phyloP scores from a whole-genome alignment of 1,284 basidiomycete genomes.

The Cutaneotrichosporon sp. region DNA sequence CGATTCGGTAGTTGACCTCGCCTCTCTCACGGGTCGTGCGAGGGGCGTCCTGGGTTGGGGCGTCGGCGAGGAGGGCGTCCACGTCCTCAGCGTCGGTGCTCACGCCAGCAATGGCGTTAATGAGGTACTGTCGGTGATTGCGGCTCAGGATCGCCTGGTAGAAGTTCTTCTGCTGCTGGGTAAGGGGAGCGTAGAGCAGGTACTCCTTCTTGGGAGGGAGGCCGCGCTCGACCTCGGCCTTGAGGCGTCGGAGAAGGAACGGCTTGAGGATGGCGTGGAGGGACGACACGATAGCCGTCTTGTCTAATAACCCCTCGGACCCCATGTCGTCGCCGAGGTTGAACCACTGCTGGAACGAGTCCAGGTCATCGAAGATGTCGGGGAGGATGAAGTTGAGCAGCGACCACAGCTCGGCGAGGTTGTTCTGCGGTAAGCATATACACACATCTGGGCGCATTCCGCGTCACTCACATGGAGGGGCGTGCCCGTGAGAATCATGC shows the following conservation, averaged over 20 bases:
- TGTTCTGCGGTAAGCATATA: conserved; percentile 65
- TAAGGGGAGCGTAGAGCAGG: conserved; percentile 87
- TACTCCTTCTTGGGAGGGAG: conserved; percentile 90
- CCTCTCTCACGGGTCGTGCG: conserved; percentile 31
- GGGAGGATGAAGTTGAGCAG: conserved; percentile 93
- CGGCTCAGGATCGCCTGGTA: conserved; percentile 78
- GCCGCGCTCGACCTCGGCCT: conserved; percentile 82
- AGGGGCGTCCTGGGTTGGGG: conserved; percentile 13
- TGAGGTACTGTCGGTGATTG: conserved; percentile 65
- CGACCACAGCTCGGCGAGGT: conserved; percentile 90
- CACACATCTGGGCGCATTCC: neutral
- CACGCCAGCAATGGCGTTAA: conserved; percentile 52
- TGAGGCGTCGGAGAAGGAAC: conserved; percentile 89
- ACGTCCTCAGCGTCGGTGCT: neutral
- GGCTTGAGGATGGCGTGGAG: conserved; percentile 92
- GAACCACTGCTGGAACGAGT: conserved; percentile 87
- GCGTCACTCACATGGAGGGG: conserved; percentile 72
- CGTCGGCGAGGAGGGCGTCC: conserved; percentile 28
- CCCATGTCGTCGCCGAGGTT: conserved; percentile 54
- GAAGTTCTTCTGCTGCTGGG: conserved; percentile 73
- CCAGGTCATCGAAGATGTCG: conserved; percentile 85
- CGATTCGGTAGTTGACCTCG: conserved; percentile 55
- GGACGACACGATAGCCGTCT: conserved; percentile 65
- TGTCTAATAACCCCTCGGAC: conserved; percentile 59
- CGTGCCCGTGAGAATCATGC: conserved; percentile 92